phyloP scores from a whole-genome alignment of 257 asterid species.

The Solanum corneliomulleri region DNA sequence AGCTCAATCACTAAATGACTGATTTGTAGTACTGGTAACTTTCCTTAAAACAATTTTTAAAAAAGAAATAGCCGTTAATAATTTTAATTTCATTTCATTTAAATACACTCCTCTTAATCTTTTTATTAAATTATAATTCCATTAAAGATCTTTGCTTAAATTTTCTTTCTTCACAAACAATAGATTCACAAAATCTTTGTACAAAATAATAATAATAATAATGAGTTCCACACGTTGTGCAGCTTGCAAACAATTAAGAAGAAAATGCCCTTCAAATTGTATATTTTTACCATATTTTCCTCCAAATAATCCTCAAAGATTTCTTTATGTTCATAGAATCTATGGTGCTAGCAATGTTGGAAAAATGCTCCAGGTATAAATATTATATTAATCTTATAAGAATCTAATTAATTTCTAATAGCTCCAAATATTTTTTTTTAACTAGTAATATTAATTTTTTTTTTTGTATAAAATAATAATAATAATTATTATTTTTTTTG shows the following conservation, averaged over 20 bases:
- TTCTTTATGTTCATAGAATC: background rate
- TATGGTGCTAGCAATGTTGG: background rate
- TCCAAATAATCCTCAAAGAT: background rate
- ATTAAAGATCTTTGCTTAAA: background rate
- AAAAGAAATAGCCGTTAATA: background rate
- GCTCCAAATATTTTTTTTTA: background rate
- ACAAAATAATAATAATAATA: background rate
- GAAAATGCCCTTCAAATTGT: background rate
- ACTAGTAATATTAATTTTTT: background rate
- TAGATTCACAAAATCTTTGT: background rate
- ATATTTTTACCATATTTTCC: background rate
- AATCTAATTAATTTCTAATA: too few relatives aligned
- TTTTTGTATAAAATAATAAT: background rate
- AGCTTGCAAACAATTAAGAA: background rate
- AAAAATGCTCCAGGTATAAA: background rate
- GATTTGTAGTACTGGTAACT: background rate
- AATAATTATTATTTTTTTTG: too few relatives aligned
- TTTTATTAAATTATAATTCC: background rate
- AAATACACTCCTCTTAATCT: background rate
- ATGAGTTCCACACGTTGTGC: background rate
- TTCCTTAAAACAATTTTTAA: background rate
- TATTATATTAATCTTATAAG: background rate
- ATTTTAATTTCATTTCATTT: background rate
- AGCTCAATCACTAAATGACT: background rate
- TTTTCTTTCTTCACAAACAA: background rate